Conservation (phyloP, 352 stramenopile genomes). For the Phytophthora hibernalis region DNA sequence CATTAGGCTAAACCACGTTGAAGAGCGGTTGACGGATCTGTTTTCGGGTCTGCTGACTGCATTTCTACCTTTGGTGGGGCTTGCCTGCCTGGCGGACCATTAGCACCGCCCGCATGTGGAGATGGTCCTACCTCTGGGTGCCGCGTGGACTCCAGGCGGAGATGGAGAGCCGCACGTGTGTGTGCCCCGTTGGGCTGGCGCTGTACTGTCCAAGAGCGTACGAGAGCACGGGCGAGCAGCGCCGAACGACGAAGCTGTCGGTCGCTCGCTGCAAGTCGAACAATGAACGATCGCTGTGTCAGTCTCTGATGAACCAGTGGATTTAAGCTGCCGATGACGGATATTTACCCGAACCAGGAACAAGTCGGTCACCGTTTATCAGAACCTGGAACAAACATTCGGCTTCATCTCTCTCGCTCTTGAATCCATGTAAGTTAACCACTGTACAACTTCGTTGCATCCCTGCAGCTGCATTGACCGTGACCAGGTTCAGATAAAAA, state of each 20-base stretch:
- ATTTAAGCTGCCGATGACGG: too few species aligned
- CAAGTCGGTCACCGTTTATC: too few species aligned
- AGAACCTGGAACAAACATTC: too few species aligned
- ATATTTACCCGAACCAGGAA: too few species aligned
- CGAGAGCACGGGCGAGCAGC: conserved; percentile 23
- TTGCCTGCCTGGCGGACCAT: conserved; percentile 21
- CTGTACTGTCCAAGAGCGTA: conserved; percentile 32
- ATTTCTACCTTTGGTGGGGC: neutral
- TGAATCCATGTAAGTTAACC: too few species aligned
- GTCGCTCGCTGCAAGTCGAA: neutral
- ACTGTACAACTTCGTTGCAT: too few species aligned
- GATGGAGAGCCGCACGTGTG: conserved; percentile 22
- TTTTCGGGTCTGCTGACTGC: conserved; percentile 16
- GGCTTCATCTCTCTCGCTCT: too few species aligned
- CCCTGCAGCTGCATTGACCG: too few species aligned
- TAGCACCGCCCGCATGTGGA: conserved; percentile 3
- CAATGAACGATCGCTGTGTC: too few species aligned
- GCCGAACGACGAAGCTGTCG: neutral
- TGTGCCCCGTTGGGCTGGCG: conserved; percentile 32
- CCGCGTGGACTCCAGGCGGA: conserved; percentile 1
- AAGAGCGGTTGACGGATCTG: conserved; percentile 8
- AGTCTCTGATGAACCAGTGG: too few species aligned
- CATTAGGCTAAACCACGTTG: too few species aligned
- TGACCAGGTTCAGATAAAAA: too few species aligned
- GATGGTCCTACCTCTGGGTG: conserved; percentile 34